Percentiles rank a stretch among this genome's conserved stretches.
phyloP scores from a whole-genome alignment of 805 yeast species.

The Hyphopichia homilentoma region DNA sequence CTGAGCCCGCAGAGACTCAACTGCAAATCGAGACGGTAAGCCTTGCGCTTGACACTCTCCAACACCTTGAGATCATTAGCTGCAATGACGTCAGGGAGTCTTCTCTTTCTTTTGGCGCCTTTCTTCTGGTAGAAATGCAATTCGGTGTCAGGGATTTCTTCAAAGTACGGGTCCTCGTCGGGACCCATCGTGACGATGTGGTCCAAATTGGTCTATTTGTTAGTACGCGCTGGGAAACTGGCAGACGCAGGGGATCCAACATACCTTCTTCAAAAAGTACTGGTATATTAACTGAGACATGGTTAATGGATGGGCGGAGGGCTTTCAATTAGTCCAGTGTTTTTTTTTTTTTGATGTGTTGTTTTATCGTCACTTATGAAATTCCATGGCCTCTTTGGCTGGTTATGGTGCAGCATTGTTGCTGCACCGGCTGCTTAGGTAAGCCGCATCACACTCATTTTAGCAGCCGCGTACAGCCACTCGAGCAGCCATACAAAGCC shows the following conservation, averaged over 20 bases:
- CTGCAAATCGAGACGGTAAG: constrained; percentile 38
- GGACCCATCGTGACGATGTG: constrained; percentile 25
- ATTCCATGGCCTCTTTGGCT: too few species aligned
- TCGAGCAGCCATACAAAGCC: too few species aligned
- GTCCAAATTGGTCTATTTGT: constrained; percentile 23
- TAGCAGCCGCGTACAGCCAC: too few species aligned
- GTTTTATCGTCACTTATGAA: too few species aligned
- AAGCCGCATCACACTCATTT: too few species aligned
- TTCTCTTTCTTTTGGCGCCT: constrained; percentile 38
- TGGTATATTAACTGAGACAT: constrained; percentile 33
- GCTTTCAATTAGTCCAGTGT: too few species aligned
- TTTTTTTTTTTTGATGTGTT: too few species aligned
- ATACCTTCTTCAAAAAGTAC: constrained; percentile 34
- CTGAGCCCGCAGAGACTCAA: constrained; percentile 37
- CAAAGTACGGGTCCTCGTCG: constrained; percentile 35
- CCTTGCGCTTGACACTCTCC: constrained; percentile 32
- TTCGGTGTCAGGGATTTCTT: constrained; percentile 36
- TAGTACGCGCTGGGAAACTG: constrained; percentile 4
- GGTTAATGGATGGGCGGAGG: too few species aligned
- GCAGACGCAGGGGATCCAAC: constrained; percentile 10
- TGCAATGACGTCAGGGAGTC: constrained; percentile 33
- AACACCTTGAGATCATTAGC: constrained; percentile 29
- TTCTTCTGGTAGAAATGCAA: constrained; percentile 38
- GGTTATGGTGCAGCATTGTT: too few species aligned
- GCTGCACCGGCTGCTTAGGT: too few species aligned